A percentile compares a stretch with the other conserved stretches of the same genome.
phyloP scores from a whole-genome alignment of 345 rosid genomes.

The Populus euphratica region DNA sequence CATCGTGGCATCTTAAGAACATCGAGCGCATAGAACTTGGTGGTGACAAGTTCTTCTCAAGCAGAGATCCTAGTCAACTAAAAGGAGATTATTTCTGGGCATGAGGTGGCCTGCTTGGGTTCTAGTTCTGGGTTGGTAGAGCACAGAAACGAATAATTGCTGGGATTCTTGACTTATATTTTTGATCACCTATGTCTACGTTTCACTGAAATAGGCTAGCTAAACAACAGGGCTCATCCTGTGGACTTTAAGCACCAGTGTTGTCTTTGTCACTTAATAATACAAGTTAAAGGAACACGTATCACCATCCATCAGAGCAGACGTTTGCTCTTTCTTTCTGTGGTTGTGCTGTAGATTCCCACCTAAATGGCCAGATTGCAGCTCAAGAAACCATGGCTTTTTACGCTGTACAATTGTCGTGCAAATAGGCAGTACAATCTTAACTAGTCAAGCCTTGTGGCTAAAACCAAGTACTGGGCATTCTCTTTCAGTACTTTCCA shows the following conservation, averaged over 20 bases:
- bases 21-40: background rate
- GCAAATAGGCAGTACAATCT: background rate
- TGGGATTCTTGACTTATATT: background rate
- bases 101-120: background rate
- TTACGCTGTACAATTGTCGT: conserved; percentile 12
- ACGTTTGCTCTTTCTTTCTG: background rate
- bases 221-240: background rate
- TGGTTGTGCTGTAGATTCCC: conserved; percentile 21
- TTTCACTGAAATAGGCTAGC: background rate
- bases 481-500: background rate
- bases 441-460: background rate
- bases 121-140: background rate
- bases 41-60: background rate
- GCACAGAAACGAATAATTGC: background rate
- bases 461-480: background rate
- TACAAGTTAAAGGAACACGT: background rate
- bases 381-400: conserved; percentile 19
- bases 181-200: background rate
- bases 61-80: background rate
- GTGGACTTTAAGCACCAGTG: conserved; percentile 1
- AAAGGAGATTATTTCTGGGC: background rate
- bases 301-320: background rate
- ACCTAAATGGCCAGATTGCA: conserved; percentile 26
- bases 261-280: background rate
- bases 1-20: background rate